Conservation (phyloP, 306 rosid species). For the Corylus americana region DNA sequence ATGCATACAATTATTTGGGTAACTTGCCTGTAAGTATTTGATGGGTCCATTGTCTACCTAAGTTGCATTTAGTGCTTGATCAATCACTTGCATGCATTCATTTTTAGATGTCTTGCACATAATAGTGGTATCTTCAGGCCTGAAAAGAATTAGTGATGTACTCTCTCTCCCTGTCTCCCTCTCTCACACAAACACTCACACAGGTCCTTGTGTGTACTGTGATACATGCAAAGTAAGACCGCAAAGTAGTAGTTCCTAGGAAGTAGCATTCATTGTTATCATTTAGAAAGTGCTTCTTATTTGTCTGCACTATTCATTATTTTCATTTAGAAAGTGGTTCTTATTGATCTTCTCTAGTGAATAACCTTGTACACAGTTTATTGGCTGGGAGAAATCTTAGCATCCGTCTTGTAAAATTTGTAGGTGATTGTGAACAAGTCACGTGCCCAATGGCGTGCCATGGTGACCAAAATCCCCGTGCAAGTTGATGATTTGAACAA, state of each 20-base stretch:
- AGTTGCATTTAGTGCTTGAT: not conserved
- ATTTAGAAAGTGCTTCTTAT: not conserved
- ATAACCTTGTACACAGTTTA: not conserved
- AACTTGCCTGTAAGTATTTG: not conserved
- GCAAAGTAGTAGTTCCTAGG: not conserved
- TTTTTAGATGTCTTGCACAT: not conserved
- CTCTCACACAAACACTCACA: not conserved
- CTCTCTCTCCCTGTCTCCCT: not conserved
- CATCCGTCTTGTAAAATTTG: conserved; percentile 20
- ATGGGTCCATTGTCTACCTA: not conserved
- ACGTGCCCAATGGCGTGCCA: conserved; percentile 77
- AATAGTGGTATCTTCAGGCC: not conserved
- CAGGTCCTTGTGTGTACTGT: not conserved
- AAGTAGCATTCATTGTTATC: not conserved
- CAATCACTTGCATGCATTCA: not conserved
- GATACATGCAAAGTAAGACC: not conserved
- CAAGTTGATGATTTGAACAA: conserved; percentile 61
- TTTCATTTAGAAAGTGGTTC: not conserved
- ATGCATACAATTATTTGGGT: not conserved
- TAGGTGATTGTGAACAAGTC: conserved; percentile 91
- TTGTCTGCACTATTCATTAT: not conserved
- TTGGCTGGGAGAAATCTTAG: conserved; percentile 3
- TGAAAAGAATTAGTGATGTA: not conserved
- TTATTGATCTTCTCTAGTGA: not conserved
- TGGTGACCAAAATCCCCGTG: conserved; percentile 61